Evolutionary conservation across 2,329 filamentous ascomycete species (phyloP).

Genomic region (Penicillium glabrum): DNA sequence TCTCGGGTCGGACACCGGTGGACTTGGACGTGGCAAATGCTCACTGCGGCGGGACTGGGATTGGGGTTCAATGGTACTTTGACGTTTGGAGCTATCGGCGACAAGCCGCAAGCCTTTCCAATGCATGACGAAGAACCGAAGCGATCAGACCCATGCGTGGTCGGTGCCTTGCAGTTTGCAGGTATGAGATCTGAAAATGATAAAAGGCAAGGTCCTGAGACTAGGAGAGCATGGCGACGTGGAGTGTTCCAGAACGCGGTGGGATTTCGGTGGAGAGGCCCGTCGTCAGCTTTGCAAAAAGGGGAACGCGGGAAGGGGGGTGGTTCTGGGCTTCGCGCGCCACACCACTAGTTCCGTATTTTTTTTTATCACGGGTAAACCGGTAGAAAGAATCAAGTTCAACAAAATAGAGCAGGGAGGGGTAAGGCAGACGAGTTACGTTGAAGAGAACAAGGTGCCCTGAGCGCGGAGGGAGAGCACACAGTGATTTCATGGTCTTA

Average conservation of each 20-base stretch:
- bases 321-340: neutral
- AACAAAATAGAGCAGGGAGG: neutral
- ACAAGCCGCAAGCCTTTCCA: conserved; percentile 41
- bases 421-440: neutral
- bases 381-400: too few relatives aligned
- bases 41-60: conserved; percentile 36
- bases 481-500: too few relatives aligned
- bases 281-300: conserved; percentile 24
- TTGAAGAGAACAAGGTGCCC: neutral
- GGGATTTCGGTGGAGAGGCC: conserved; percentile 21
- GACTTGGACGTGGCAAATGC: conserved; percentile 35
- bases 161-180: conserved; percentile 8
- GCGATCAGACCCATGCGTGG: conserved; percentile 19
- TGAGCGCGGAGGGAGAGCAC: conserved; percentile 5
- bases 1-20: conserved; percentile 31
- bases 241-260: conserved; percentile 26
- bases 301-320: conserved; percentile 24
- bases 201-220: neutral
- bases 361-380: neutral
- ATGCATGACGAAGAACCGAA: conserved; percentile 35
- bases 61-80: conserved; percentile 31
- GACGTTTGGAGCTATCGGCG: conserved; percentile 37
- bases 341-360: neutral
- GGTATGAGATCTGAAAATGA: neutral
- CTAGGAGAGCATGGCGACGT: conserved; percentile 18